Evolutionary conservation across 805 yeast genomes (phyloP), one percentile per base, ranked within the genome.

Genomic region (Candida silvicultrix): DNA sequence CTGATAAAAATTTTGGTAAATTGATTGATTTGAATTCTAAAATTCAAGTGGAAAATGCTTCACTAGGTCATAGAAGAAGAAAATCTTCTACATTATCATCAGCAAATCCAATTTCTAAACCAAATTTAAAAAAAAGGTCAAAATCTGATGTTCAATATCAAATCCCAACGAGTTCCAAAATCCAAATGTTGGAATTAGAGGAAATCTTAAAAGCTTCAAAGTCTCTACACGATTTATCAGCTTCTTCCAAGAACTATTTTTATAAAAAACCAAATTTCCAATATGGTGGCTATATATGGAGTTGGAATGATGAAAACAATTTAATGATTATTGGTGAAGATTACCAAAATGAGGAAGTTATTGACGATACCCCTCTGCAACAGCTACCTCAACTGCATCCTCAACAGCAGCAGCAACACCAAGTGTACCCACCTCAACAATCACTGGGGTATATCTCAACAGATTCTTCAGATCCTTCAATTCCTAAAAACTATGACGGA

Each of bases 251-350:
- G 2, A 22, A 31, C 14, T 14, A 23, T 21, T 22, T 25, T 14
- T 20, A 16, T 21, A 38, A 34, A 40, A 2, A 15, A 3, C n/a
- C 18, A 25, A 51, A 55, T 0, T 59, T 57, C 41, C 54, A 55
- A 29, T 59, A 57, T 52, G 63, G 60, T 40, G 63, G 63, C 2
- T 57, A 56, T 37, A 51, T 57, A 14, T 59, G 63, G 63, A 45
- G 49, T 22, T 59, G 59, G 55, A 43, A 48, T 2, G 53, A 57
- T 42, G 52, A 56, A 9, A 47, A 56, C 40, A 51, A 51, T 39
- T 40, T 57, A 23, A 49, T 45, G 2, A 50, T 58, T 10, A 28
- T 56, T 19, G 60, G 60, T 2, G 51, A 49, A 34, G 58, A 56
- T 7, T 7, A n/a, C n/a, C n/a, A 5, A 28, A 23, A 23, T 9